Percentiles rank a stretch among this genome's conserved stretches.
phyloP scores from a whole-genome alignment of 2,329 filamentous ascomycete genomes.

The Saccharata proteae region DNA sequence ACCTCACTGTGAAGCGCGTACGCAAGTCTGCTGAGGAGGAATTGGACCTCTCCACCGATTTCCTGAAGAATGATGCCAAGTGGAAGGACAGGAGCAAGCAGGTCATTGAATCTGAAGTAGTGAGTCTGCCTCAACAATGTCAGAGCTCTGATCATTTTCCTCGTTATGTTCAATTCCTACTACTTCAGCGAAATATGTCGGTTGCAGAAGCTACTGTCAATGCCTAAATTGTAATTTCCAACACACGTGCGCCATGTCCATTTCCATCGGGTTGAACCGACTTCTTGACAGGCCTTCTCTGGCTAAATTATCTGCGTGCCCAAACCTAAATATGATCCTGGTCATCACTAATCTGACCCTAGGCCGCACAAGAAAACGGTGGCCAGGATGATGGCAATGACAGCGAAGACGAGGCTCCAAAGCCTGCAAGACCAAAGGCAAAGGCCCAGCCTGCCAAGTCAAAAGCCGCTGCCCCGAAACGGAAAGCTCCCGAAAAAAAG shows the following conservation, averaged over 20 bases:
- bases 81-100: constrained; percentile 46
- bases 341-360: constrained; percentile 1
- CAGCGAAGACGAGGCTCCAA: constrained; percentile 10
- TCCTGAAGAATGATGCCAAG: constrained; percentile 38
- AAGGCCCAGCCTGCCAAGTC: constrained; percentile 1
- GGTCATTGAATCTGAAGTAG: constrained; percentile 42
- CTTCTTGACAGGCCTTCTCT: too few relatives aligned
- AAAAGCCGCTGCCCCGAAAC: neutral
- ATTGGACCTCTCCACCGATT: constrained; percentile 40
- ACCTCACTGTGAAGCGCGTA: constrained; percentile 46
- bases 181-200: too few relatives aligned
- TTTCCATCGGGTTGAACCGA: too few relatives aligned
- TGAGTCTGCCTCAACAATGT: constrained; percentile 15
- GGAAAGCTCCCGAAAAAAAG: neutral
- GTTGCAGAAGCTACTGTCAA: too few relatives aligned
- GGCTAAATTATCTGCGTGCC: too few relatives aligned
- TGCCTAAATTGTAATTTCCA: too few relatives aligned
- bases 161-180: too few relatives aligned
- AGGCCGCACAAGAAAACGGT: constrained; percentile 13
- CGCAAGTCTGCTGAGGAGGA: constrained; percentile 40
- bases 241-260: too few relatives aligned
- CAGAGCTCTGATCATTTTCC: neutral
- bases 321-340: too few relatives aligned
- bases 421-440: constrained; percentile 3
- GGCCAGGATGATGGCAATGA: constrained; percentile 17